Evolutionary conservation across 2,329 filamentous ascomycete species (phyloP).

Genomic region (Fusarium avenaceum): DNA sequence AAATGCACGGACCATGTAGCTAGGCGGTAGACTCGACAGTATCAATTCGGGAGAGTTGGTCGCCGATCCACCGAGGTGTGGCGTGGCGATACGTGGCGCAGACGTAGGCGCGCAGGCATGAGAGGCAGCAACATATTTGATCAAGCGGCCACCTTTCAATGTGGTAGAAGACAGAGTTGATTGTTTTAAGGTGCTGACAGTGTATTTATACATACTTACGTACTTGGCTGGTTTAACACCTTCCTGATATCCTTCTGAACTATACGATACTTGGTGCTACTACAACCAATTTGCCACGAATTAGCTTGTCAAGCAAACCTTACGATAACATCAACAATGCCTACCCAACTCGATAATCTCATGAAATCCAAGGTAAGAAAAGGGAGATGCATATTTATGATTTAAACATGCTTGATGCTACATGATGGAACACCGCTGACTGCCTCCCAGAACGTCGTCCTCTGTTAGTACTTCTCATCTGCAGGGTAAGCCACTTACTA

Average conservation of each 20-base stretch:
- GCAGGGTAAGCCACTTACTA: slow-evolving; percentile 38
- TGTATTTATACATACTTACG: accelerated
- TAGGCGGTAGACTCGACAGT: background rate
- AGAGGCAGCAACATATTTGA: slow-evolving; percentile 15
- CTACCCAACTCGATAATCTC: slow-evolving; percentile 43
- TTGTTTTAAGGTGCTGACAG: background rate
- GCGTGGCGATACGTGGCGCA: slow-evolving; percentile 37
- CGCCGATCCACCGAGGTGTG: slow-evolving; percentile 45
- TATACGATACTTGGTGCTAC: background rate
- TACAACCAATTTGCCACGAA: background rate
- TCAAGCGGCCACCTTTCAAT: slow-evolving; percentile 47
- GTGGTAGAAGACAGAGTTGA: background rate
- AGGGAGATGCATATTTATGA: accelerated
- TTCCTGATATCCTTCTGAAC: background rate
- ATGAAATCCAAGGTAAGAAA: slow-evolving; percentile 47
- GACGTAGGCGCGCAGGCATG: slow-evolving; percentile 9
- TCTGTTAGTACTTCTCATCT: slow-evolving; percentile 65
- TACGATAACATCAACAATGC: slow-evolving; percentile 24
- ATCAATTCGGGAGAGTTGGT: slow-evolving; percentile 36
- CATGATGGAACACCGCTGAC: slow-evolving; percentile 7
- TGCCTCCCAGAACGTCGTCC: slow-evolving; percentile 71
- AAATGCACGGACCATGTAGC: slow-evolving; percentile 46
- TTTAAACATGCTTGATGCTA: no score
- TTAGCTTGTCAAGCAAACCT: background rate
- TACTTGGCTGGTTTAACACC: background rate